Evolutionary conservation across 345 rosid species (phyloP).

Genomic region (Trapa bicornis): DNA sequence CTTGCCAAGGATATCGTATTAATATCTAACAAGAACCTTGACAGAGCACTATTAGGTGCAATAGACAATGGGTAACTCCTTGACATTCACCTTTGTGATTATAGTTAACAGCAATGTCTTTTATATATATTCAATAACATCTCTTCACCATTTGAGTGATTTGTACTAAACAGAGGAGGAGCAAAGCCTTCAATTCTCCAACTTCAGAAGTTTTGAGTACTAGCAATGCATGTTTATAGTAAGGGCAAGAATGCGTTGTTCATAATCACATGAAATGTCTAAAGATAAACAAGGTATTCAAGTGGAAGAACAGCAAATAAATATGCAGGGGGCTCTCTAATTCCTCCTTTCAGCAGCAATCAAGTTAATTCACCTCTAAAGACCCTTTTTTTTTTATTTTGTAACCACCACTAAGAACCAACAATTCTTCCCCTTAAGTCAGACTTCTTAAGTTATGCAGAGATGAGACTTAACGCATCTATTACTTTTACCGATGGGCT

Average conservation of each 20-base stretch:
- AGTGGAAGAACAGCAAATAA: not conserved
- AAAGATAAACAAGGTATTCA: too few relatives aligned
- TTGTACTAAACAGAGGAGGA: too few relatives aligned
- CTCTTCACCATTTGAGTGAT: too few relatives aligned
- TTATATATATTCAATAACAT: not conserved
- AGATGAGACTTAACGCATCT: not conserved
- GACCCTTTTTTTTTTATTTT: not conserved
- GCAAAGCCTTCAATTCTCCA: not conserved
- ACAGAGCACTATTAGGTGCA: not conserved
- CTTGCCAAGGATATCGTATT: too few relatives aligned
- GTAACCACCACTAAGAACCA: not conserved
- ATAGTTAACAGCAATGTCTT: not conserved
- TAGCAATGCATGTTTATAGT: not conserved
- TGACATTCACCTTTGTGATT: not conserved
- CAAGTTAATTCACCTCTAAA: not conserved
- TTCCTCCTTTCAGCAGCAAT: not conserved
- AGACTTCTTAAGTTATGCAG: constrained; percentile 1
- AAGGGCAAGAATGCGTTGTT: not conserved
- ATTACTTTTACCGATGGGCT: constrained; percentile 28
- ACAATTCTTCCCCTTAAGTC: not conserved
- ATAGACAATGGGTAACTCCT: too few relatives aligned
- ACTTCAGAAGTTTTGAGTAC: not conserved
- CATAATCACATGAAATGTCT: not conserved
- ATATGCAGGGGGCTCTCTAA: not conserved
- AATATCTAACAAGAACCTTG: not conserved